phyloP scores from a whole-genome alignment of 306 rosid genomes.

The Cyclanthera cordifolia region DNA sequence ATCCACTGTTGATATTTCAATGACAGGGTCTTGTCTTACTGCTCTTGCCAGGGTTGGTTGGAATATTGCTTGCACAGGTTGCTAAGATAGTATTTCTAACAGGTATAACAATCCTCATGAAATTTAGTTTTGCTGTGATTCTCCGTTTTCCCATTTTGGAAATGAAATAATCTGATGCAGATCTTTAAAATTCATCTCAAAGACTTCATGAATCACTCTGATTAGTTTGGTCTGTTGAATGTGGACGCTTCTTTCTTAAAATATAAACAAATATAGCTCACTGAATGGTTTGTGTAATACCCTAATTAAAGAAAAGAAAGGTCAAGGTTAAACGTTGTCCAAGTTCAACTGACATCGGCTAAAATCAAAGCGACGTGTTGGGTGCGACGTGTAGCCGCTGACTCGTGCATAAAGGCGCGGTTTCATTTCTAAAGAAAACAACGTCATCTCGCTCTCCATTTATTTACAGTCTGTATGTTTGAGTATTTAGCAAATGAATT shows the following conservation, averaged over 20 bases:
- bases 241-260: background rate
- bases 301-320: too few relatives aligned
- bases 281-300: background rate
- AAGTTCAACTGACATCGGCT: too few relatives aligned
- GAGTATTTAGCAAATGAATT: background rate
- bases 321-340: too few relatives aligned
- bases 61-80: slow-evolving; percentile 56
- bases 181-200: background rate
- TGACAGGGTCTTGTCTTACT: slow-evolving; percentile 23
- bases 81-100: slow-evolving; percentile 58
- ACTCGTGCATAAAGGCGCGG: too few relatives aligned
- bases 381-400: too few relatives aligned
- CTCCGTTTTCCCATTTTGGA: background rate
- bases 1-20: slow-evolving; percentile 10
- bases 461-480: too few relatives aligned
- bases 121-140: background rate
- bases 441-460: too few relatives aligned
- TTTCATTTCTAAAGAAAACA: too few relatives aligned
- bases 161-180: background rate
- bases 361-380: too few relatives aligned
- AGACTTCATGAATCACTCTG: background rate
- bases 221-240: background rate
- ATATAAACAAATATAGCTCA: background rate
- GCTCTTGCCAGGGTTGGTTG: slow-evolving; percentile 59
- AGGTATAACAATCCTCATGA: slow-evolving; percentile 29